Percentiles rank a stretch among this genome's conserved stretches.
Evolutionary conservation across 768 basidiomycete species (phyloP).

Genomic region (Tricholomella constricta): DNA sequence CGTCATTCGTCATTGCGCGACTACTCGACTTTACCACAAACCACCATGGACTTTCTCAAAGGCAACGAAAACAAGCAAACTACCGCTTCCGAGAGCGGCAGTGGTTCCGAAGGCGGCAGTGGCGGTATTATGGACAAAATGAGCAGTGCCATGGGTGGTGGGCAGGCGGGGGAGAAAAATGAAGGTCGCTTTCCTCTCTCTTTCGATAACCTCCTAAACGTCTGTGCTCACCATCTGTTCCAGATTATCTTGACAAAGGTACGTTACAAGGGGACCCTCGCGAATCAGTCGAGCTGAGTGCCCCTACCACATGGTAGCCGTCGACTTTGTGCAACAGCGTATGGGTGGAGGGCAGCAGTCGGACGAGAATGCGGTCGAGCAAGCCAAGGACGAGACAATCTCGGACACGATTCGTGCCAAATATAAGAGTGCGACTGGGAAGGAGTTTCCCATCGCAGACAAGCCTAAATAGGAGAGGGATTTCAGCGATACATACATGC

Average conservation of each 20-base stretch:
- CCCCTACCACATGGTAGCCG: constrained; percentile 28
- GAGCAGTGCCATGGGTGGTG: constrained; percentile 32
- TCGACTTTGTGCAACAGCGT: constrained; percentile 44
- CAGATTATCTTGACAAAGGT: constrained; percentile 42
- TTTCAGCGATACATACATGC: too few relatives aligned
- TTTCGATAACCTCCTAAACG: background rate
- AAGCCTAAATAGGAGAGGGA: too few relatives aligned
- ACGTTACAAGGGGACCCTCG: background rate
- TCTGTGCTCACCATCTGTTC: background rate
- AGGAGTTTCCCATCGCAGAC: background rate
- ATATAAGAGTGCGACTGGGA: background rate
- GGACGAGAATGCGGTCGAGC: constrained; percentile 30
- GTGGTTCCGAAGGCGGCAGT: constrained; percentile 28
- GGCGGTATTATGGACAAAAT: constrained; percentile 32
- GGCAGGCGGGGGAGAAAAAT: constrained; percentile 33
- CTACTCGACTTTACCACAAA: too few relatives aligned
- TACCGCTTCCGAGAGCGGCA: background rate
- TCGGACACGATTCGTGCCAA: background rate
- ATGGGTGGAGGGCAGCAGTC: constrained; percentile 38
- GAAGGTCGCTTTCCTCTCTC: constrained; percentile 28
- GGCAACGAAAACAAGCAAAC: constrained; percentile 8
- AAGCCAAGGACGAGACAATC: too few relatives aligned
- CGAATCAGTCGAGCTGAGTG: background rate
- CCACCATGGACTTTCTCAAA: constrained; percentile 21
- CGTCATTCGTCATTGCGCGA: too few relatives aligned